A percentile compares a stretch with the other conserved stretches of the same genome.
phyloP scores from a whole-genome alignment of 75 land plant species.

The Picea glauca region DNA sequence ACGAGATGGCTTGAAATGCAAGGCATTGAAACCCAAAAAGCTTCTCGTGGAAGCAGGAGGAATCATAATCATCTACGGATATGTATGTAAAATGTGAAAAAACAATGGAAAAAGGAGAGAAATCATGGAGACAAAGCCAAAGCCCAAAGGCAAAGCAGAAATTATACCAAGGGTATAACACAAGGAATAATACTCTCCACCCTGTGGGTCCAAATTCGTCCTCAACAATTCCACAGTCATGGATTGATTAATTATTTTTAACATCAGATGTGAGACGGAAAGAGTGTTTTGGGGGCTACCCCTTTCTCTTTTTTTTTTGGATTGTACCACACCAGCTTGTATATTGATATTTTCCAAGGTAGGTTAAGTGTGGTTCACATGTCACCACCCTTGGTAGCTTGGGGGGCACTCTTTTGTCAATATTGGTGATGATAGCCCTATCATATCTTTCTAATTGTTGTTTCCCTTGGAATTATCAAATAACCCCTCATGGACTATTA shows the following conservation, averaged over 20 bases:
- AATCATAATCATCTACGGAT: not conserved
- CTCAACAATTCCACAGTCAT: not conserved
- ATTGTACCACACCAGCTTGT: not conserved
- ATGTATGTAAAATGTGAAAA: no score
- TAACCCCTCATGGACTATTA: no score
- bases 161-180: not conserved
- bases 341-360: not conserved
- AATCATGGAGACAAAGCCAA: no score
- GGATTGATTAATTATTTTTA: not conserved
- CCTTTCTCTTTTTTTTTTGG: not conserved
- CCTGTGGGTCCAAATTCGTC: not conserved
- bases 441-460: not conserved
- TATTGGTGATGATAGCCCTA: not conserved
- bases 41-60: slow-evolving; percentile 1
- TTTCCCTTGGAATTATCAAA: not conserved
- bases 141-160: no score
- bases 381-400: not conserved
- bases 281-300: not conserved
- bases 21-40: slow-evolving; percentile 10
- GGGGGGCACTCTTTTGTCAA: not conserved
- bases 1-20: slow-evolving; percentile 10
- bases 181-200: not conserved
- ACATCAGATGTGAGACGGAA: not conserved
- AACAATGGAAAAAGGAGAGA: no score
- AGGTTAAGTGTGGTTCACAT: slow-evolving; percentile 4